Conservation (phyloP, 768 basidiomycete genomes). For the Agaricus blazei region DNA sequence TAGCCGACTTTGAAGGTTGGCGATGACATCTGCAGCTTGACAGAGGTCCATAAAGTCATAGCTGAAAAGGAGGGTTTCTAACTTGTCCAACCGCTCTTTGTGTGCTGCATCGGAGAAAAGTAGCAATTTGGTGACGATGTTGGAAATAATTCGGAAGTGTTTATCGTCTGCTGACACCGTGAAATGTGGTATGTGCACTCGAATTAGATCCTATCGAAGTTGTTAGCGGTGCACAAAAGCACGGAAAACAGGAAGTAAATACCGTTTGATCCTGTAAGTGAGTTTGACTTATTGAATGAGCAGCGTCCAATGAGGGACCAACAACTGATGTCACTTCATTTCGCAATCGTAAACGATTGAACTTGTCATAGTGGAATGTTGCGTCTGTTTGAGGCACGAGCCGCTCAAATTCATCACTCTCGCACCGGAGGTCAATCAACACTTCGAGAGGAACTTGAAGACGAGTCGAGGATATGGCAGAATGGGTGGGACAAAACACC, state of each 20-base stretch:
- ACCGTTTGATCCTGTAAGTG: constrained; percentile 33
- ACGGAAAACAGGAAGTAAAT: constrained; percentile 1
- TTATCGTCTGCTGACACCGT: constrained; percentile 79
- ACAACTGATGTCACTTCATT: constrained; percentile 56
- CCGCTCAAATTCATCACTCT: constrained; percentile 80
- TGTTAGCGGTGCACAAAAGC: not conserved
- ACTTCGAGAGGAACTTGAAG: constrained; percentile 85
- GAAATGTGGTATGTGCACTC: constrained; percentile 79
- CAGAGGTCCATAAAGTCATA: constrained; percentile 82
- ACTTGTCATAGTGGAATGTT: constrained; percentile 86
- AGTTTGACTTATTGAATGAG: constrained; percentile 15
- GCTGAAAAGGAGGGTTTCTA: constrained; percentile 79
- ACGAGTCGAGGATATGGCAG: constrained; percentile 34
- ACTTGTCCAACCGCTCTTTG: constrained; percentile 67
- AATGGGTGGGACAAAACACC: constrained; percentile 69
- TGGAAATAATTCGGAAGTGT: constrained; percentile 82
- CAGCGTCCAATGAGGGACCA: constrained; percentile 32
- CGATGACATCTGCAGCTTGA: constrained; percentile 67
- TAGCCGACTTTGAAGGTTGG: constrained; percentile 68
- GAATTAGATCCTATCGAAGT: constrained; percentile 64
- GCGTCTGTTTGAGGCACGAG: constrained; percentile 88
- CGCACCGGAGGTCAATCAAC: constrained; percentile 78
- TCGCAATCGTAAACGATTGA: constrained; percentile 84
- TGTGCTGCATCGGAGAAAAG: constrained; percentile 88
- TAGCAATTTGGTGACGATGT: constrained; percentile 80